Evolutionary conservation across 129 eudicot species (phyloP).

Genomic region (Helichrysum umbraculigerum): DNA sequence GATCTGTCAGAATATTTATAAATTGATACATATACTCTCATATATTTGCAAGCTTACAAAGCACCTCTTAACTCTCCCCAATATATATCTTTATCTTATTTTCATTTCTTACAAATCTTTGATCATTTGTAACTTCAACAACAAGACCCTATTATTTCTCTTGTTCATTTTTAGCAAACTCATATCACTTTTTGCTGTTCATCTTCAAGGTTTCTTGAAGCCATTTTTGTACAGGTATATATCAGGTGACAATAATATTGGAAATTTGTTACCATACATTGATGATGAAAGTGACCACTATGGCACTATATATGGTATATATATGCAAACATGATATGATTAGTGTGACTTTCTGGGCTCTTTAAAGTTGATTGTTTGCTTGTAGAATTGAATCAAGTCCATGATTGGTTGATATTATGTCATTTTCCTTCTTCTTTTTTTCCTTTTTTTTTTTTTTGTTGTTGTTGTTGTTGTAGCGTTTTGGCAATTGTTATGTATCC

Average conservation of each 20-base stretch:
- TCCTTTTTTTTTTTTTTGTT: no score
- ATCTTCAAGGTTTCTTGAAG: slow-evolving; percentile 13
- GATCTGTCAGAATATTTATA: slow-evolving; percentile 21
- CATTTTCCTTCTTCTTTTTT: no score
- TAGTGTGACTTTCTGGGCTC: slow-evolving; percentile 5
- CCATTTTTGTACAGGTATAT: not conserved
- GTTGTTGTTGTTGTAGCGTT: slow-evolving; percentile 2
- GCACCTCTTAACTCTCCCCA: not conserved
- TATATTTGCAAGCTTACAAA: not conserved
- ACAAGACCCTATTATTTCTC: not conserved
- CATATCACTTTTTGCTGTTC: not conserved
- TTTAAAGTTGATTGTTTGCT: slow-evolving; percentile 6
- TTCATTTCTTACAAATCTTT: not conserved
- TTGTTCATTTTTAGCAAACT: slow-evolving; percentile 1
- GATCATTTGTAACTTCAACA: not conserved
- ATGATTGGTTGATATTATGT: slow-evolving; percentile 11
- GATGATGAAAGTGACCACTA: not conserved
- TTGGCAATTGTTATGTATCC: slow-evolving; percentile 9
- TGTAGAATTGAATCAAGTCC: slow-evolving; percentile 7
- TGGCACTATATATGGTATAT: not conserved
- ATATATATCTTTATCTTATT: not conserved
- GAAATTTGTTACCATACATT: slow-evolving; percentile 10
- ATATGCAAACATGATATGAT: slow-evolving; percentile 2
- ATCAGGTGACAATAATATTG: not conserved
- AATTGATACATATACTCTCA: not conserved